Evolutionary conservation across 306 rosid species (phyloP).

Genomic region (Rosa rugosa): DNA sequence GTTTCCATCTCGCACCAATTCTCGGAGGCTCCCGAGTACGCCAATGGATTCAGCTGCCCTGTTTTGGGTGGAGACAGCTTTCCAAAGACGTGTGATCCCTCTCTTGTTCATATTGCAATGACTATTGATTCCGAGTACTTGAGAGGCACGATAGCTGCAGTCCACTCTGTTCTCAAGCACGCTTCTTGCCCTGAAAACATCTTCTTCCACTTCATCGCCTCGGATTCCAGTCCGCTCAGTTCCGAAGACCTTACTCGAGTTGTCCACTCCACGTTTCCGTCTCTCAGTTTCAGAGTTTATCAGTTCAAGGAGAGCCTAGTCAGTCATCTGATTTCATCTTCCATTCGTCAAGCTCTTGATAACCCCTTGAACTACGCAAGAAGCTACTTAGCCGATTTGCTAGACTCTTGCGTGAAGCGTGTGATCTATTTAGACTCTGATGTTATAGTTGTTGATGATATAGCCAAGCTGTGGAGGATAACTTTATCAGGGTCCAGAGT

Average conservation of each 20-base stretch:
- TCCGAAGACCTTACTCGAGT: slow-evolving; percentile 35
- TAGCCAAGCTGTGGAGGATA: slow-evolving; percentile 64
- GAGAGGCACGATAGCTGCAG: slow-evolving; percentile 80
- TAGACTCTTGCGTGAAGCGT: slow-evolving; percentile 65
- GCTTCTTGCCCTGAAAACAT: slow-evolving; percentile 74
- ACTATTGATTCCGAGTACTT: slow-evolving; percentile 75
- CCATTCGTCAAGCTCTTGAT: slow-evolving; percentile 77
- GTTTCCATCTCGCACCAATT: slow-evolving; percentile 23
- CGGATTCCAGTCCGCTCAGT: slow-evolving; percentile 48
- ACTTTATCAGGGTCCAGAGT: slow-evolving; percentile 41
- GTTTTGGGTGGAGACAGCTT: slow-evolving; percentile 10
- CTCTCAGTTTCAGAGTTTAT: slow-evolving; percentile 58
- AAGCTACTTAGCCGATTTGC: slow-evolving; percentile 74
- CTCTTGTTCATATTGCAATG: slow-evolving; percentile 74
- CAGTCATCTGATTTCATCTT: slow-evolving; percentile 63
- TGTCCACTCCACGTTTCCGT: slow-evolving; percentile 56
- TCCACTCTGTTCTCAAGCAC: slow-evolving; percentile 74
- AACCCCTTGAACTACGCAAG: slow-evolving; percentile 88
- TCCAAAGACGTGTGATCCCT: slow-evolving; percentile 41
- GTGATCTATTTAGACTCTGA: slow-evolving; percentile 89
- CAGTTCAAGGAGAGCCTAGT: slow-evolving; percentile 49
- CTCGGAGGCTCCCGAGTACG: slow-evolving; percentile 64
- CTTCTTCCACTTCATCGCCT: slow-evolving; percentile 78
- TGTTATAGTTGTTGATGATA: slow-evolving; percentile 72
- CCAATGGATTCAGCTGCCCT: slow-evolving; percentile 50